Base-by-base conservation (phyloP, 2,329 filamentous ascomycete species). In the Ceratocystis diversiconidia region DNA sequence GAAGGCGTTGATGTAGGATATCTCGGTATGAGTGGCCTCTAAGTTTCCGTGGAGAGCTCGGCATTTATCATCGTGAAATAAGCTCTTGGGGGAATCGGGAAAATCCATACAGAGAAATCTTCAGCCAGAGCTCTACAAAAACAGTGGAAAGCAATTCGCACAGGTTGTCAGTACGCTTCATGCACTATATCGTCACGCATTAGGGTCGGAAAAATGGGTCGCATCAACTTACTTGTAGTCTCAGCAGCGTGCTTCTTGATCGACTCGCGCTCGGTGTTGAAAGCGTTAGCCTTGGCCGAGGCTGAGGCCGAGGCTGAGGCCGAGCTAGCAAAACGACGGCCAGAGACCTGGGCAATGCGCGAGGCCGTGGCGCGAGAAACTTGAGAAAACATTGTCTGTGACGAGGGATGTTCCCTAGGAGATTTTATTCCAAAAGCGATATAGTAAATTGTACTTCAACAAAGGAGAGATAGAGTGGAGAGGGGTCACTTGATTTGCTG, bases 191-290 rank as follows among this genome's bases (percentile, higher is more conserved):
- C 3, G n/a, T 25, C 12, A 25, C 8, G 2, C 25, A 32, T 8
- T 17, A 17, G 8, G 22, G 5, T 17, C 44, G 12, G 28, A 32
- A 66, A 46, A 30, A 59, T 41, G 57, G 17, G 48, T 10, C 5
- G 4, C 46, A 30, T 30, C 64, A 65, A 83, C 88, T 76, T 75
- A 96, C 92, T 87, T 77, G 87, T 88, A 71, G 90, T 94, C 73
- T 83, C 82, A 71, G 81, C 85, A 73, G 94, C 94, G 77, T 99
- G 94, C 72, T 90, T 85, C 82, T 95, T 92, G 75, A 96, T 89
- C 73, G 88, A 89, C 75, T 85, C 81, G 75, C 94, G 86, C 83
- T 99, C 94, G 73, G 88, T 86, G 81, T 95, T 87, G 83, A 97
- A 99, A 73, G 86, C 85, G 79, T 95, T 97, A 80, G 65, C 46